A percentile compares a stretch with the other conserved stretches of the same genome.
phyloP scores from a whole-genome alignment of 1,284 basidiomycete genomes.

The Trichosporon sp. region DNA sequence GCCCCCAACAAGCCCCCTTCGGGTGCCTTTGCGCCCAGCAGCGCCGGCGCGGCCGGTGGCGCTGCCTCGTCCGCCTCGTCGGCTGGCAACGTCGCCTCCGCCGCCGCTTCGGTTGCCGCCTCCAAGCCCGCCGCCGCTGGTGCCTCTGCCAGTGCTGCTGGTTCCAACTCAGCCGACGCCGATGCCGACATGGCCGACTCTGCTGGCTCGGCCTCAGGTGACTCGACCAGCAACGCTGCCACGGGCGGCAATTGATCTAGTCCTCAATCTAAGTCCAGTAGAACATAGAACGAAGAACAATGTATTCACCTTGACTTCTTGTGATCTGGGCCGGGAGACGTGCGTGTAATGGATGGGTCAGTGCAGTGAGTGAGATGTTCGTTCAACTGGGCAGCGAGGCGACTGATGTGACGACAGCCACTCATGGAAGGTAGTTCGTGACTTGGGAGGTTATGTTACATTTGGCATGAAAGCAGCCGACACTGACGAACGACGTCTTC shows the following conservation, averaged over 20 bases:
- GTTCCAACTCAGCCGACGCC: background rate
- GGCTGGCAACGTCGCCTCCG: background rate
- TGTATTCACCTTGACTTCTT: constrained; percentile 7
- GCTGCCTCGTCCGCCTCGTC: background rate
- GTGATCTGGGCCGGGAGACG: too few species aligned
- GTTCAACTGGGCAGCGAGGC: too few species aligned
- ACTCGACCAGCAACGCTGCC: background rate
- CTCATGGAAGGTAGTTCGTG: too few species aligned
- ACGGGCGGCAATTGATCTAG: background rate
- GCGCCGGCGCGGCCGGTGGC: too few species aligned
- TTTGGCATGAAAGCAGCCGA: too few species aligned
- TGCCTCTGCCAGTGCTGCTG: background rate
- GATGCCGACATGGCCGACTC: background rate
- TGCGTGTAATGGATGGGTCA: too few species aligned
- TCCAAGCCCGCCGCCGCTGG: background rate
- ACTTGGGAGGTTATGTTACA: too few species aligned
- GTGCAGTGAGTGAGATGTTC: too few species aligned
- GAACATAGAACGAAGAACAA: constrained; percentile 9
- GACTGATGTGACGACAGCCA: too few species aligned
- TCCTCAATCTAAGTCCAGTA: background rate
- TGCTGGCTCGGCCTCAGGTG: background rate
- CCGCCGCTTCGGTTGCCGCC: background rate
- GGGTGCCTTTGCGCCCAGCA: background rate
- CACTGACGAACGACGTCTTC: too few species aligned
- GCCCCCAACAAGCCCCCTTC: background rate